Evolutionary conservation across 2,329 filamentous ascomycete genomes (phyloP), one percentile per base, ranked within the genome.

Genomic region (Dactylella cylindrospora): DNA sequence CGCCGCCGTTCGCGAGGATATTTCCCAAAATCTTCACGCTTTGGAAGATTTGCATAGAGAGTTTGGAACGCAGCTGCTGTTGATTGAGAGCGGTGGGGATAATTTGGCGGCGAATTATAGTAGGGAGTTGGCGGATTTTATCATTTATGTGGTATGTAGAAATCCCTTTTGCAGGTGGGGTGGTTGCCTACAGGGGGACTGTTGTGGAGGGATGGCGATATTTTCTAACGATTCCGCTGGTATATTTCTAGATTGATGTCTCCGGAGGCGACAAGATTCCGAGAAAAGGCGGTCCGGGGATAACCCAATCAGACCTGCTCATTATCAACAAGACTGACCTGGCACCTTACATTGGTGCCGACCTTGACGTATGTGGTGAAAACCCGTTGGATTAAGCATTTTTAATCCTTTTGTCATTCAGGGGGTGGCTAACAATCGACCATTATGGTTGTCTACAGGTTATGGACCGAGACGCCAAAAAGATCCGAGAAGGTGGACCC

Each of bases 311-410:
- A 69, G 93, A 98, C 71, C 73, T 98, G 73, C 75, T 98, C 66
- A 81, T 98, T 15, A 88, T 98, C 45, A 98, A 98, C 75, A 98
- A 98, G 83, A 95, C 90, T 36, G 93, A 98, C 75, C 74, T 98
- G 66, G 90, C 93, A 0, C 85, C 90, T 74, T 82, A 87, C 4
- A 84, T 98, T 19, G 93, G 93, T 10, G 93, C 93, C 0, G 93
- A 97, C 73, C 72, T 98, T 67, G 80, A 76, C 15, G 88, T 55
- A 55, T 17, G 19, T 28, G 28, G 9, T 31, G 13, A n/a, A n/a
- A n/a, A n/a, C n/a, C n/a, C n/a, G n/a, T n/a, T n/a, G n/a, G n/a
- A n/a, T n/a, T n/a, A n/a, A n/a, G n/a, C n/a, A n/a, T n/a, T n/a
- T n/a, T n/a, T n/a, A n/a, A n/a, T n/a, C n/a, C n/a, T n/a, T n/a